Evolutionary conservation across 306 rosid species (phyloP).

Genomic region (Citrullus mucosospermus): DNA sequence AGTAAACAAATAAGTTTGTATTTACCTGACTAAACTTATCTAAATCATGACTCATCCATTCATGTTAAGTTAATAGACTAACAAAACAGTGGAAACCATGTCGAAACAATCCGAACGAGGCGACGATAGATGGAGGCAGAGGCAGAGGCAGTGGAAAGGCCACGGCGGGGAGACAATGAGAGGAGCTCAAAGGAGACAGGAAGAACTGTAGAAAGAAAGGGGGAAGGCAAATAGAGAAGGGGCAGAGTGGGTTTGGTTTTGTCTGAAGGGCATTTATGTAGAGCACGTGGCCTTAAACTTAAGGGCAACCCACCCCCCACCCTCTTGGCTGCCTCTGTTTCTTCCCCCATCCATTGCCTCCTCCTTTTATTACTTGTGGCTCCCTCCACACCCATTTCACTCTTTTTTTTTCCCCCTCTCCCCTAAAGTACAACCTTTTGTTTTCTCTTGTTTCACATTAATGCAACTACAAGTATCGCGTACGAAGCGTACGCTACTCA

Average conservation of each 20-base stretch:
- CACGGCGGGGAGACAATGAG: neutral
- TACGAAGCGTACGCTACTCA: too few species aligned
- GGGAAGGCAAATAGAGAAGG: neutral
- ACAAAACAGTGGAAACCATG: too few species aligned
- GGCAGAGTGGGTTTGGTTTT: neutral
- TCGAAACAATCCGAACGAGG: too few species aligned
- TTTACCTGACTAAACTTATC: too few species aligned
- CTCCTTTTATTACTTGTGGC: neutral
- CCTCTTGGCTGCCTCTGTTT: neutral
- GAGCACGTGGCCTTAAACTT: constrained; percentile 1
- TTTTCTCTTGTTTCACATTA: neutral
- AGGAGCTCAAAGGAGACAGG: neutral
- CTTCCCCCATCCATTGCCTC: neutral
- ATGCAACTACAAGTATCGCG: too few species aligned
- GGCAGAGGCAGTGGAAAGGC: neutral
- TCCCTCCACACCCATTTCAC: neutral
- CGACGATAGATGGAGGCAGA: neutral
- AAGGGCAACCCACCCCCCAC: neutral
- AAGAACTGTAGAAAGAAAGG: neutral
- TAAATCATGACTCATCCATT: too few species aligned
- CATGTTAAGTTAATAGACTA: too few species aligned
- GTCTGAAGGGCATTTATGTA: neutral
- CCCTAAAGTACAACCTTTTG: constrained; percentile 12
- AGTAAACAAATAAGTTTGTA: too few species aligned
- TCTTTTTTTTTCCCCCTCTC: neutral